Base-by-base conservation (phyloP, 208 protist genomes). In the Wallacemonas collosoma region DNA sequence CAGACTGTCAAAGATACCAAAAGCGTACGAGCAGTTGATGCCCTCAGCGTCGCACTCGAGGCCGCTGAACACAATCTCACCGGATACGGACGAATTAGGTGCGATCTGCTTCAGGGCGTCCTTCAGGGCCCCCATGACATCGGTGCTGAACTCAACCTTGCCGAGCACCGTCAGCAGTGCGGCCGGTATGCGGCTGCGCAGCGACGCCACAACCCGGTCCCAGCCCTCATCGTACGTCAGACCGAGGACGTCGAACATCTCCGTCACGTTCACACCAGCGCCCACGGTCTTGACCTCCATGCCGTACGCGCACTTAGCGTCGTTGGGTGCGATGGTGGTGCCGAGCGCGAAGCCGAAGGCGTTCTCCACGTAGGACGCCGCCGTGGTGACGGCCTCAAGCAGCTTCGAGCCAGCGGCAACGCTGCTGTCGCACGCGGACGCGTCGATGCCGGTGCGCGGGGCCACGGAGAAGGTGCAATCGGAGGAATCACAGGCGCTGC, bases 11-110 rank as follows among this genome's bases (percentile, higher is more conserved):
- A 62, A 38, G 4, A 43, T 12, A 6, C 36, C 56, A 41, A 9
- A 1, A 6, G 14, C 15, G 56, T 62, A 62, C 26, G 3, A 6
- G 56, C 56, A 62, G 8, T 26, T 3, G 36, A 62, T 6, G 4
- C 56, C 56, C 6, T 62, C 35, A 6, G 56, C n/a, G 15, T 62
- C 56, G 15, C 56, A 62, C 14, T 8, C 6, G 36, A 62, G 17
- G 6, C 56, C 56, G 35, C 36, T 62, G 56, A 62, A 62, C 56
- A 62, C 56, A 38, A 62, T 4, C 26, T 62, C 53, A n/a, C 53
- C 53, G 6, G 53, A 6, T n/a, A 58, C 53, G 26, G 6, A 9
- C 6, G 53, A 58, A n/a, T n/a, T n/a, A 8, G 53, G n/a, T 7
- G 53, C 53, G 53, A 58, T 36, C 53, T 58, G 53, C 53, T 58